These are phyloP conservation scores for Udeniomyces megalosporus DNA, from an alignment of 768 basidiomycete species.

Conservation along the genomic window DNA sequence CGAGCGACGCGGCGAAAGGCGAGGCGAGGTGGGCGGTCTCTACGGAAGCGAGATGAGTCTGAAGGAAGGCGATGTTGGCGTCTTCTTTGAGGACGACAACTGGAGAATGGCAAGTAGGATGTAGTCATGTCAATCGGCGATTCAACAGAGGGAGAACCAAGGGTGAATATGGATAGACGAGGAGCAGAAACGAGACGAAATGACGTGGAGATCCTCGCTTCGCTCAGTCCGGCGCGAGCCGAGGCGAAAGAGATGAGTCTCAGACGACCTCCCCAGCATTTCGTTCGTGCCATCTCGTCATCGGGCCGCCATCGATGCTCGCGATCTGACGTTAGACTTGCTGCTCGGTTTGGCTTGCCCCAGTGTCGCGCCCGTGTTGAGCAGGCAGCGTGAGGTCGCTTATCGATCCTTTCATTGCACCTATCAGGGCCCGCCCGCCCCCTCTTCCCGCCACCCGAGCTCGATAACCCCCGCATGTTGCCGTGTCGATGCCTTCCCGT, in stretches of 20 bases:
- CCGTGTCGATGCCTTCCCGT: too few species aligned
- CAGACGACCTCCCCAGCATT: not conserved
- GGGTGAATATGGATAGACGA: not conserved
- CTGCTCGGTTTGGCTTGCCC: too few species aligned
- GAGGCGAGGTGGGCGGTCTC: not conserved
- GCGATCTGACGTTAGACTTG: too few species aligned
- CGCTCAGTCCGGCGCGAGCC: not conserved
- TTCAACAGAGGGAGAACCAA: not conserved
- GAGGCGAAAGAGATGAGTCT: not conserved
- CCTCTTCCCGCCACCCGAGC: too few species aligned
- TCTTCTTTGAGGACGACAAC: conserved; percentile 5
- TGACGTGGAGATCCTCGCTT: not conserved
- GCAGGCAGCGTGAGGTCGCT: too few species aligned
- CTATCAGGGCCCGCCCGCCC: not conserved
- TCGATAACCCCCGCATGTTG: too few species aligned
- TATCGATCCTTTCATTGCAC: not conserved
- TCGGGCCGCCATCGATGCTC: too few species aligned
- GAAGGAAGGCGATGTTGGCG: not conserved
- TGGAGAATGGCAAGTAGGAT: conserved; percentile 33
- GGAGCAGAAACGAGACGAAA: not conserved
- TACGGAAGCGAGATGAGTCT: conserved; percentile 4
- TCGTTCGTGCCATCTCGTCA: too few species aligned
- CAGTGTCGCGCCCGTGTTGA: too few species aligned
- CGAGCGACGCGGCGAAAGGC: not conserved
- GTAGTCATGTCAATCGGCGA: not conserved